Percentiles rank a stretch among this genome's conserved stretches.
Evolutionary conservation across 441 rosid species (phyloP).

Genomic region (Populus tomentosa): DNA sequence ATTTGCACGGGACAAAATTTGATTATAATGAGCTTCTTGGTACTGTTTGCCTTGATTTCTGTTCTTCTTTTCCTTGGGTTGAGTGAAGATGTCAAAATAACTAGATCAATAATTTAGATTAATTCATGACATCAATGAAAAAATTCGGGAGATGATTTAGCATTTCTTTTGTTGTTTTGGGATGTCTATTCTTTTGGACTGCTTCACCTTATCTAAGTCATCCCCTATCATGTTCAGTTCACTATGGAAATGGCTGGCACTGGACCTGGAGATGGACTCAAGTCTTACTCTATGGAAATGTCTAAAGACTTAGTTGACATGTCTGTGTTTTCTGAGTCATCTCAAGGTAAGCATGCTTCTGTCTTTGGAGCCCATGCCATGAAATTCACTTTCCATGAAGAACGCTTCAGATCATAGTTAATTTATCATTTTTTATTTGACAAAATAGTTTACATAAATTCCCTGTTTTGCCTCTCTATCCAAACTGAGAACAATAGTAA

Average conservation of each 20-base stretch:
- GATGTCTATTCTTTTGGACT: neutral
- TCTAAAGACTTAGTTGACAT: conserved; percentile 77
- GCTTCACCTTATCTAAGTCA: neutral
- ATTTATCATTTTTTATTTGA: neutral
- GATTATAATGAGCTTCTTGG: neutral
- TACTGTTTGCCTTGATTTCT: neutral
- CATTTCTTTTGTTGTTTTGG: neutral
- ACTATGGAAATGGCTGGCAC: conserved; percentile 65
- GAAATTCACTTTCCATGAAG: neutral
- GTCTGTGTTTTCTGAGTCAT: conserved; percentile 58
- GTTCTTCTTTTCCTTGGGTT: neutral
- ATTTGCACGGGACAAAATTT: neutral
- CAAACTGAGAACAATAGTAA: neutral
- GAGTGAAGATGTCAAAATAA: neutral
- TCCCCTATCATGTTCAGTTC: conserved; percentile 37
- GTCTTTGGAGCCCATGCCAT: neutral
- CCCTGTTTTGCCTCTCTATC: neutral
- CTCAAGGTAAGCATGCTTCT: conserved; percentile 50
- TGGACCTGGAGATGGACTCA: conserved; percentile 53
- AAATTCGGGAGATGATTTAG: neutral
- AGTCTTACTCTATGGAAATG: conserved; percentile 77
- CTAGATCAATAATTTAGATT: neutral
- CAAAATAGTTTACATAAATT: neutral
- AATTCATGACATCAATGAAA: neutral
- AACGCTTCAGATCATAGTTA: neutral